Evolutionary conservation across 768 basidiomycete genomes (phyloP).

Genomic region (Amanita pseudoporphyria): DNA sequence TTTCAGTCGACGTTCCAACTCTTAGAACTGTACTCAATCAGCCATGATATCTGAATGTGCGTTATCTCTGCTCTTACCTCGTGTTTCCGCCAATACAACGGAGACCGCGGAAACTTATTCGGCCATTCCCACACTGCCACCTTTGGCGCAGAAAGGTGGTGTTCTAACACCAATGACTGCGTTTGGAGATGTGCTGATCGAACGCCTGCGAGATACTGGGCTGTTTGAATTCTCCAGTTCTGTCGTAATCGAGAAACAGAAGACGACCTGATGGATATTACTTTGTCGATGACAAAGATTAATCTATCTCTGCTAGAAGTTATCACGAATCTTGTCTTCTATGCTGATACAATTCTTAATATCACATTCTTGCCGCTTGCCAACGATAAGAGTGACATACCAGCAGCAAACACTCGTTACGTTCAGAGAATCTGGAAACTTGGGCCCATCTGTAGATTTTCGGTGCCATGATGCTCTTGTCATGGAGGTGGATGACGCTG

Average conservation of each 20-base stretch:
- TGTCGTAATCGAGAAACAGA: conserved; percentile 1
- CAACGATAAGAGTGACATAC: too few species aligned
- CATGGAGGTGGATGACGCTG: too few species aligned
- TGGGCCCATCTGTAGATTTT: too few species aligned
- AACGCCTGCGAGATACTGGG: conserved; percentile 51
- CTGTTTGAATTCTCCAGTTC: conserved; percentile 36
- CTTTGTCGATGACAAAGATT: background rate
- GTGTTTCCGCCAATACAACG: conserved; percentile 15
- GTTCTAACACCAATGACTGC: conserved; percentile 79
- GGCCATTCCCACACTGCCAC: conserved; percentile 40
- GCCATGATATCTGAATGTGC: conserved; percentile 78
- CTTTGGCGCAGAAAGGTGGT: conserved; percentile 56
- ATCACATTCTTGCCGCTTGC: too few species aligned
- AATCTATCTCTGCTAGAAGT: too few species aligned
- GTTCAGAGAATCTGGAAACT: too few species aligned
- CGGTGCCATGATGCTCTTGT: too few species aligned
- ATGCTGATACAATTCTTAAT: too few species aligned
- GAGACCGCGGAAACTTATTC: conserved; percentile 11
- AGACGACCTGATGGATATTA: background rate
- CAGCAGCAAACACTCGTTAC: too few species aligned
- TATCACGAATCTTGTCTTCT: too few species aligned
- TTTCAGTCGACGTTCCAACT: background rate
- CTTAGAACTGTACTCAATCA: conserved; percentile 18
- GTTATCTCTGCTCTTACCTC: conserved; percentile 52
- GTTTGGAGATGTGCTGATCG: conserved; percentile 66